Conservation (phyloP, 2,329 filamentous ascomycete species). For the Daldinia eschscholtzii region DNA sequence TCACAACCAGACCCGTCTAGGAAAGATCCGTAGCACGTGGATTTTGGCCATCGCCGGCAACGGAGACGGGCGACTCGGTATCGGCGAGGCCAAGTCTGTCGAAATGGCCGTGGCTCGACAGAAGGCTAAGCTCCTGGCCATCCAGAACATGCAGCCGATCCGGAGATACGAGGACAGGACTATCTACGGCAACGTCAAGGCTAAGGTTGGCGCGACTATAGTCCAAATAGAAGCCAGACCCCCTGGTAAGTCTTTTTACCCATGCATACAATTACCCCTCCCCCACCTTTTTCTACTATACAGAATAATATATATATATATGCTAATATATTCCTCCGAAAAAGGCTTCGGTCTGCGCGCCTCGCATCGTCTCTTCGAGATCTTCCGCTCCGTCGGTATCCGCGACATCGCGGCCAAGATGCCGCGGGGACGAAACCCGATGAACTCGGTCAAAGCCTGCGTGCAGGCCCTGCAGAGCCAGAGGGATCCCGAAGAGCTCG, state of each 20-base stretch:
- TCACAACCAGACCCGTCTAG: conserved; percentile 93
- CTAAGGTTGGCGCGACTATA: conserved; percentile 89
- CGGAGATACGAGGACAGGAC: conserved; percentile 91
- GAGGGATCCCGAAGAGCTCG: conserved; percentile 88
- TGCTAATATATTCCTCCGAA: conserved; percentile 9
- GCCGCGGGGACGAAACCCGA: conserved; percentile 88
- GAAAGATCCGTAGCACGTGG: conserved; percentile 86
- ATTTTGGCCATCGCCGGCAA: conserved; percentile 88
- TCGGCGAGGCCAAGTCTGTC: conserved; percentile 90
- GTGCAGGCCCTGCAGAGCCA: conserved; percentile 87
- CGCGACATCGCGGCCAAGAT: conserved; percentile 87
- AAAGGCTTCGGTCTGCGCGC: conserved; percentile 93
- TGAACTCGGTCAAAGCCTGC: conserved; percentile 97
- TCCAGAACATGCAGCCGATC: conserved; percentile 94
- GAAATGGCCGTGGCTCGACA: conserved; percentile 75
- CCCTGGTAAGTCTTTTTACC: conserved; percentile 74
- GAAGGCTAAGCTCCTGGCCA: conserved; percentile 84
- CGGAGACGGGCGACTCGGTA: conserved; percentile 83
- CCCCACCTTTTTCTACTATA: background rate
- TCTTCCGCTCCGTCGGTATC: conserved; percentile 88
- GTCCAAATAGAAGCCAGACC: conserved; percentile 85
- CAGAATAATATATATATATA: no score
- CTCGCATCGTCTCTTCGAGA: conserved; percentile 92
- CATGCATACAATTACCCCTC: background rate
- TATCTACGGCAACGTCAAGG: conserved; percentile 85